A percentile compares a stretch with the other conserved stretches of the same genome.
These are phyloP conservation scores for Aechmea fasciata DNA, from an alignment of 176 grass and related monocot genomes.

Conservation along the genomic window DNA sequence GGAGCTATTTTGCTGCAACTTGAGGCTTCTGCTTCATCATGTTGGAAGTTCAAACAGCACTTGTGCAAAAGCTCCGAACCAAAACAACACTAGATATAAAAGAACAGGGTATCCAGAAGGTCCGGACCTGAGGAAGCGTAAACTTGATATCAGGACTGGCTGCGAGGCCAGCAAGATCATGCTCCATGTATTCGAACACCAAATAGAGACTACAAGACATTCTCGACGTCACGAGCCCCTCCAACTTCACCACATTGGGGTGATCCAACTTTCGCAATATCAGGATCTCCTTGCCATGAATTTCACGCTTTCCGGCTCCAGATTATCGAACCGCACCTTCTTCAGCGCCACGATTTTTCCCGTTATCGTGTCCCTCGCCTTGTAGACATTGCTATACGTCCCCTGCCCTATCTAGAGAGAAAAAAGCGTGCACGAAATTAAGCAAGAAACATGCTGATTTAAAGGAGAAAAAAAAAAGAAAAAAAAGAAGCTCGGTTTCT, in stretches of 20 bases:
- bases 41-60: too few species aligned
- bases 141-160: conserved; percentile 31
- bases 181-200: conserved; percentile 49
- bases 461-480: neutral
- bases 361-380: conserved; percentile 29
- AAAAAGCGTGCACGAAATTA: neutral
- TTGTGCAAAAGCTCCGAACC: too few species aligned
- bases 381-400: conserved; percentile 51
- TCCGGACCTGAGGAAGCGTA: conserved; percentile 37
- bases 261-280: conserved; percentile 37
- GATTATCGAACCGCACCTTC: conserved; percentile 41
- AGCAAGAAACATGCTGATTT: neutral
- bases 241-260: conserved; percentile 41
- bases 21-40: too few species aligned
- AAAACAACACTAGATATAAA: neutral
- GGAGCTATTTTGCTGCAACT: too few species aligned
- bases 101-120: neutral
- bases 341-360: conserved; percentile 40
- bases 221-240: conserved; percentile 45
- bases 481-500: neutral
- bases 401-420: conserved; percentile 49
- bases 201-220: conserved; percentile 47
- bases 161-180: conserved; percentile 43
- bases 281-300: conserved; percentile 55
- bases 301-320: conserved; percentile 38